Percentiles rank a stretch among this genome's conserved stretches.
Evolutionary conservation across 257 asterid species (phyloP).

Genomic region (Solanum corneliomulleri): DNA sequence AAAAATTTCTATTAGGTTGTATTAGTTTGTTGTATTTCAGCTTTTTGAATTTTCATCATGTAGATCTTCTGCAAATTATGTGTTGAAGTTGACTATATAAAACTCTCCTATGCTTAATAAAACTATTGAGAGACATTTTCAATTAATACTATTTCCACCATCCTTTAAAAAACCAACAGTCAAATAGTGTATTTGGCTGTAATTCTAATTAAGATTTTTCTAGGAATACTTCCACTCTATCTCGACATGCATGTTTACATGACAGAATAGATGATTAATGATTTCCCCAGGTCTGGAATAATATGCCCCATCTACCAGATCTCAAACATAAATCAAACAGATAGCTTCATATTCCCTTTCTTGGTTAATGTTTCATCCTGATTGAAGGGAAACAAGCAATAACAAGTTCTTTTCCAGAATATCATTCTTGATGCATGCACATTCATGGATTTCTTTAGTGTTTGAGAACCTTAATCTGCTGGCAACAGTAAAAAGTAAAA

Average conservation of each 20-base stretch:
- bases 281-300: not conserved
- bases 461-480: not conserved
- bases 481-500: not conserved
- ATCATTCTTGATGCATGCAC: not conserved
- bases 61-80: not conserved
- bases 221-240: not conserved
- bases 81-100: not conserved
- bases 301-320: not conserved
- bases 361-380: not conserved
- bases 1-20: not conserved
- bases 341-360: not conserved
- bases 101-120: not conserved
- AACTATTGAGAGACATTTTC: not conserved
- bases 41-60: not conserved
- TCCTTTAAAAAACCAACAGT: not conserved
- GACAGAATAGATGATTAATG: not conserved
- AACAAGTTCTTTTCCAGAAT: not conserved
- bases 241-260: not conserved
- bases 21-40: not conserved
- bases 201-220: not conserved
- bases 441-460: not conserved
- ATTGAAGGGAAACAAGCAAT: not conserved
- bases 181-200: not conserved
- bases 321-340: not conserved
- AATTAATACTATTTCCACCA: not conserved